Evolutionary conservation across 805 yeast genomes (phyloP).

Genomic region (Spathaspora arborariae): DNA sequence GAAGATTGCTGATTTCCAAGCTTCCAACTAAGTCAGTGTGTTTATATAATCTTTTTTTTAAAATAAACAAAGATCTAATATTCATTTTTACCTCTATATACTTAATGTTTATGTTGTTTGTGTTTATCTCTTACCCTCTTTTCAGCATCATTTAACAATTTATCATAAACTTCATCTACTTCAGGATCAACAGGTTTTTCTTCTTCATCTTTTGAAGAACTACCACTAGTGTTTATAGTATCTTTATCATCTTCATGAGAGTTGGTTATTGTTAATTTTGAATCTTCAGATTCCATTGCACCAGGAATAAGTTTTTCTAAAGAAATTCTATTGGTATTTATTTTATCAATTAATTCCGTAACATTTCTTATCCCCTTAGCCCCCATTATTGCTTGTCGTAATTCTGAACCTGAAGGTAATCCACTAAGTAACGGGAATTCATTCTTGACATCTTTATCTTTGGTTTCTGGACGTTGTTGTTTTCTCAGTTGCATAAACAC

Average conservation of each 20-base stretch:
- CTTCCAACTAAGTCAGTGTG: conserved; percentile 31
- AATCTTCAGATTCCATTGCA: not conserved
- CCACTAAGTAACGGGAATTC: conserved; percentile 31
- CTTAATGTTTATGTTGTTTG: not conserved
- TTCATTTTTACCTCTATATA: not conserved
- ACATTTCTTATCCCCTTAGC: conserved; percentile 75
- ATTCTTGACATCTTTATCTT: conserved; percentile 6
- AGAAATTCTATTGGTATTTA: conserved; percentile 50
- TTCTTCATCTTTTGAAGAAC: conserved; percentile 20
- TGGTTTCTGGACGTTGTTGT: conserved; percentile 1
- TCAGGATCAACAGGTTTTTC: conserved; percentile 30
- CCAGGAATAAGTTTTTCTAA: conserved; percentile 32
- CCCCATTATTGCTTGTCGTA: conserved; percentile 59
- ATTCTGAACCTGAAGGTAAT: conserved; percentile 53
- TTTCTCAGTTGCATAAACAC: conserved; percentile 66
- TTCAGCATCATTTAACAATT: conserved; percentile 57
- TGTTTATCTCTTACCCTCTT: conserved; percentile 47
- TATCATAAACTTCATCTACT: conserved; percentile 74
- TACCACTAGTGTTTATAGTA: conserved; percentile 13
- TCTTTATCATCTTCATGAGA: not conserved
- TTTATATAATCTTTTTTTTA: not conserved
- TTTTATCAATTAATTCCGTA: conserved; percentile 61
- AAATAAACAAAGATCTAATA: not conserved
- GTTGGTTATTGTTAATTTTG: not conserved
- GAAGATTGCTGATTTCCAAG: conserved; percentile 90